A percentile compares a stretch with the other conserved stretches of the same genome.
Evolutionary conservation across 2,329 filamentous ascomycete genomes (phyloP).

Genomic region (Sporothrix variecibatus): DNA sequence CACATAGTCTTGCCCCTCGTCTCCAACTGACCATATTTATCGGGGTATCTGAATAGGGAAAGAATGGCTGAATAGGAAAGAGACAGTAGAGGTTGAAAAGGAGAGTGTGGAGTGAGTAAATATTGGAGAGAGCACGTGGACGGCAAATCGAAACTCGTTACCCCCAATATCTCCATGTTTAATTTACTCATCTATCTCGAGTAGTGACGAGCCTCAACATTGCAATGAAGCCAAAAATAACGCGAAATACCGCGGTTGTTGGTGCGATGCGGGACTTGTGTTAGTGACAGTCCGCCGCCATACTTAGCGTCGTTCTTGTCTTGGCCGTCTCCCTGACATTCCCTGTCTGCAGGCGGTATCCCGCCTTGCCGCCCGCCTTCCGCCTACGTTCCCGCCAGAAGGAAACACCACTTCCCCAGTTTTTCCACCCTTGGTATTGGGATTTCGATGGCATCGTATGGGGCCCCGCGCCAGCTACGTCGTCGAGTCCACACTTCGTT

Average conservation of each 20-base stretch:
- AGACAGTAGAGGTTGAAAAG: not conserved
- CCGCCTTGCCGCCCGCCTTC: not conserved
- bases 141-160: too few relatives aligned
- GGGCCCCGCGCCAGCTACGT: too few relatives aligned
- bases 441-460: not conserved
- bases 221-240: too few relatives aligned
- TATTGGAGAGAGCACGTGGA: too few relatives aligned
- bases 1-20: too few relatives aligned
- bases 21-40: too few relatives aligned
- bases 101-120: too few relatives aligned
- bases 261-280: not conserved
- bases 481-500: not conserved
- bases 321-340: not conserved
- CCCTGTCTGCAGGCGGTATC: not conserved
- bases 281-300: not conserved
- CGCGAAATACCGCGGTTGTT: too few relatives aligned
- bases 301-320: not conserved
- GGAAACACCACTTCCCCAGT: not conserved
- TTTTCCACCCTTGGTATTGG: not conserved
- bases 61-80: not conserved
- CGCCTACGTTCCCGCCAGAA: not conserved
- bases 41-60: not conserved
- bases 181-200: too few relatives aligned
- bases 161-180: too few relatives aligned
- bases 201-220: too few relatives aligned